These are phyloP conservation scores for Capsella bursapastoris DNA, from an alignment of 345 rosid species.

Conservation along the genomic window DNA sequence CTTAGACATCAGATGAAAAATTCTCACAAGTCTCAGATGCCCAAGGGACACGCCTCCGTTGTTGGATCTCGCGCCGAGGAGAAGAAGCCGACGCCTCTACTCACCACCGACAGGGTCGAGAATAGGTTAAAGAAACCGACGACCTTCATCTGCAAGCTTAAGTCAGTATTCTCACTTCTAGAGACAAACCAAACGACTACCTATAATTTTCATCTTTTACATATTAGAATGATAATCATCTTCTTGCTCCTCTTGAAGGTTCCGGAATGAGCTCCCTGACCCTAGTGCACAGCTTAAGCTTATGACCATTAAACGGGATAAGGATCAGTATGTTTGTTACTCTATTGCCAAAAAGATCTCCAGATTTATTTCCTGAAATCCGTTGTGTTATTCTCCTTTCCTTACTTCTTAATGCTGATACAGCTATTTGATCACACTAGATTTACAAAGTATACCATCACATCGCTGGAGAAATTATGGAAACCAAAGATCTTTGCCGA, in stretches of 20 bases:
- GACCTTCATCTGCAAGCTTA: constrained; percentile 97
- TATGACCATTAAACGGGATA: constrained; percentile 78
- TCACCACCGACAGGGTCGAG: constrained; percentile 78
- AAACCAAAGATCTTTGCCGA: constrained; percentile 92
- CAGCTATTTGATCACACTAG: constrained; percentile 50
- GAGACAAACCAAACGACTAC: not conserved
- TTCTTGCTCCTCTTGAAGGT: constrained; percentile 54
- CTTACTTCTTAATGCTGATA: not conserved
- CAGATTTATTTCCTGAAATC: constrained; percentile 1
- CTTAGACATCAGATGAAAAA: constrained; percentile 52
- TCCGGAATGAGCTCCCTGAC: constrained; percentile 98
- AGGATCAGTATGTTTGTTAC: constrained; percentile 72
- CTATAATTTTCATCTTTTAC: not conserved
- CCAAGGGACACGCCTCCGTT: constrained; percentile 76
- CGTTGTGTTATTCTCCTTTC: constrained; percentile 2
- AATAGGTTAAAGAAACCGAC: constrained; percentile 98
- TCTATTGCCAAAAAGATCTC: not conserved
- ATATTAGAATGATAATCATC: not conserved
- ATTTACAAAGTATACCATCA: constrained; percentile 81
- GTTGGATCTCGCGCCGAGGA: constrained; percentile 81
- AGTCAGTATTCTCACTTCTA: constrained; percentile 58
- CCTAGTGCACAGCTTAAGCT: constrained; percentile 90
- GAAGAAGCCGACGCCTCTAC: constrained; percentile 69
- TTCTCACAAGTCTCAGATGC: constrained; percentile 60
- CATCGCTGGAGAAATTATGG: constrained; percentile 86